A percentile compares a stretch with the other conserved stretches of the same genome.
These are phyloP conservation scores for Poa annua DNA, from an alignment of 176 grass and related monocot genomes.

Conservation along the genomic window DNA sequence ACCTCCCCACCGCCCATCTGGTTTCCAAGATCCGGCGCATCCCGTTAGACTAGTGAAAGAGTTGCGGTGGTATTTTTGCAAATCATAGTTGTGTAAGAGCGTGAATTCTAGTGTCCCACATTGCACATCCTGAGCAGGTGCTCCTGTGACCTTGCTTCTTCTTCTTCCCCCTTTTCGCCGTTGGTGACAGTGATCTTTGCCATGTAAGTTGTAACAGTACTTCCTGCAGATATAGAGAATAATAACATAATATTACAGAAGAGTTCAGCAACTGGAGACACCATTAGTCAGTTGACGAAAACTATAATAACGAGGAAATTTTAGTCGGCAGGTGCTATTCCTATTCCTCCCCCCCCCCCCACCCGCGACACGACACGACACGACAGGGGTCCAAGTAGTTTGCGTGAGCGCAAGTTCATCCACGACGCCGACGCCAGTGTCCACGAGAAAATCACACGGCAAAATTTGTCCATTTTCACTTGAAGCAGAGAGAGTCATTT, in stretches of 20 bases:
- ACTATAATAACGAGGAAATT: not conserved
- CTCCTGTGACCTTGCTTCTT: not conserved
- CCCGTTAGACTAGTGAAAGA: constrained; percentile 59
- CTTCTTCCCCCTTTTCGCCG: not conserved
- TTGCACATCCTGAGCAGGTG: not conserved
- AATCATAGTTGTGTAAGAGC: constrained; percentile 10
- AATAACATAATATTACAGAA: not conserved
- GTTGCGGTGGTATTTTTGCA: not conserved
- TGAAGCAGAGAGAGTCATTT: not conserved
- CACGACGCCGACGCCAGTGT: not conserved
- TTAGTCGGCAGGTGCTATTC: not conserved
- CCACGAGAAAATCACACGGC: not conserved
- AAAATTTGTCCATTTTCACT: not conserved
- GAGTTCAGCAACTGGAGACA: not conserved
- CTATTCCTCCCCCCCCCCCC: too few relatives aligned
- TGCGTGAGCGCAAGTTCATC: constrained; percentile 14
- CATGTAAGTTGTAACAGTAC: constrained; percentile 43
- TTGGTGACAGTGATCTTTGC: constrained; percentile 11
- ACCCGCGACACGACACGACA: too few relatives aligned
- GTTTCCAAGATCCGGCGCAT: constrained; percentile 92
- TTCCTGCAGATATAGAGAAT: not conserved
- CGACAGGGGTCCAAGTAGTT: not conserved
- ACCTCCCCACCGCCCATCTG: constrained; percentile 80
- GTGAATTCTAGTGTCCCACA: not conserved
- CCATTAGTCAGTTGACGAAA: not conserved